phyloP scores from a whole-genome alignment of 2,329 filamentous ascomycete species.

The Lasiodiplodia sp. region DNA sequence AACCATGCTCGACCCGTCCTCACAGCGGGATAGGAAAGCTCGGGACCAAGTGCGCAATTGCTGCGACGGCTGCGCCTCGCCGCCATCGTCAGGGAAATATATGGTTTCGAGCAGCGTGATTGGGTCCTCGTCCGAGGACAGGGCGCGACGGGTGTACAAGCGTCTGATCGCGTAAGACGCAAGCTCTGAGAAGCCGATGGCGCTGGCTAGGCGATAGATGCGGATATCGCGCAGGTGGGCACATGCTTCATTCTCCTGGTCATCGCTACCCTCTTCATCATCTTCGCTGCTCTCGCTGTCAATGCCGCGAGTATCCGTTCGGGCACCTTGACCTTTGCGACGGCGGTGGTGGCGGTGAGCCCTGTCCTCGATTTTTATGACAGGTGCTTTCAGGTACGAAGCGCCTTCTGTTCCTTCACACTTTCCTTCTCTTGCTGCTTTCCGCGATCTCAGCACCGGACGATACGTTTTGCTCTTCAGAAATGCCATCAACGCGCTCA shows the following conservation, averaged over 20 bases:
- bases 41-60: constrained; percentile 4
- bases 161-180: constrained; percentile 43
- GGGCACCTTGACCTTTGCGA: background rate
- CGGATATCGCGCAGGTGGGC: constrained; percentile 35
- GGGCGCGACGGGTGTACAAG: background rate
- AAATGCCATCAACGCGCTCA: constrained; percentile 2
- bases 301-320: background rate
- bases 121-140: background rate
- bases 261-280: background rate
- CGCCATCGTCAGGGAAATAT: background rate
- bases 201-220: constrained; percentile 43
- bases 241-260: background rate
- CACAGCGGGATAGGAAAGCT: background rate
- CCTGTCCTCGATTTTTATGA: background rate
- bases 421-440: no score
- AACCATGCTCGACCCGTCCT: background rate
- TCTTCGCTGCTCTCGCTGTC: background rate
- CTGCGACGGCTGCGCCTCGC: background rate
- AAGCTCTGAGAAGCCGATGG: constrained; percentile 48
- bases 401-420: background rate
- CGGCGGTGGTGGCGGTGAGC: background rate
- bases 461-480: background rate
- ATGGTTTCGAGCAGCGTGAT: constrained; percentile 2
- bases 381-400: background rate
- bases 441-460: constrained; percentile 29